phyloP scores from a whole-genome alignment of 805 yeast species.

The Kazachstania bromeliacearum region DNA sequence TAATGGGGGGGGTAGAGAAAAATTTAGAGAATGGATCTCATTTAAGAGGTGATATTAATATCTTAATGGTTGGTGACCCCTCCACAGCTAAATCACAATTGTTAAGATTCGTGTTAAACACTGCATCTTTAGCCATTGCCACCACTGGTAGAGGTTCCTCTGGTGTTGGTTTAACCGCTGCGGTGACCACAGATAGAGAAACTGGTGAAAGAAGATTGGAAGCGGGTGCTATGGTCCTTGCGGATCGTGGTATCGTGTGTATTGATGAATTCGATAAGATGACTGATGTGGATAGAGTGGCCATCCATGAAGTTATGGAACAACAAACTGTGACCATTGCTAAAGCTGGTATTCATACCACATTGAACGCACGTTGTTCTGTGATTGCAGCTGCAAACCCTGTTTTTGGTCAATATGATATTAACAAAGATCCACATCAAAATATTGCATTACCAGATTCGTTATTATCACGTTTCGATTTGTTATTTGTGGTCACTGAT shows the following conservation, averaged over 20 bases:
- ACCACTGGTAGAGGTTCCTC: constrained; percentile 99
- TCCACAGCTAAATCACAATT: constrained; percentile 97
- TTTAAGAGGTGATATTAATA: constrained; percentile 93
- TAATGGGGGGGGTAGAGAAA: constrained; percentile 90
- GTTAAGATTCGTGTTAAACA: constrained; percentile 85
- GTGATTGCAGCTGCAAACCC: constrained; percentile 98
- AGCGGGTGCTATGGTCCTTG: constrained; percentile 99
- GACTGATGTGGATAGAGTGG: constrained; percentile 94
- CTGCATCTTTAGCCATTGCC: constrained; percentile 92
- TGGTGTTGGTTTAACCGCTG: constrained; percentile 98
- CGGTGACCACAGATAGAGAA: constrained; percentile 91
- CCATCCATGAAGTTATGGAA: constrained; percentile 99
- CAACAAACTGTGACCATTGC: constrained; percentile 98
- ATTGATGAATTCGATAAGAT: constrained; percentile 98
- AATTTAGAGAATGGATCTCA: constrained; percentile 92
- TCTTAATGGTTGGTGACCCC: constrained; percentile 97
- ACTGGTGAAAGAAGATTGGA: constrained; percentile 94
- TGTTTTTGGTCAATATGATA: constrained; percentile 91
- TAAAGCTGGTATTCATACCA: constrained; percentile 95
- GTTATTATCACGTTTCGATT: constrained; percentile 89
- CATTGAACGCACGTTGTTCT: constrained; percentile 91
- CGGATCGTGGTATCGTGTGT: constrained; percentile 95
- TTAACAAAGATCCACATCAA: constrained; percentile 90
- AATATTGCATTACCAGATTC: constrained; percentile 97
- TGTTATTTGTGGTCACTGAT: constrained; percentile 90